Conservation (phyloP, 2,329 filamentous ascomycete species). For the Rugonectria rugulosa region DNA sequence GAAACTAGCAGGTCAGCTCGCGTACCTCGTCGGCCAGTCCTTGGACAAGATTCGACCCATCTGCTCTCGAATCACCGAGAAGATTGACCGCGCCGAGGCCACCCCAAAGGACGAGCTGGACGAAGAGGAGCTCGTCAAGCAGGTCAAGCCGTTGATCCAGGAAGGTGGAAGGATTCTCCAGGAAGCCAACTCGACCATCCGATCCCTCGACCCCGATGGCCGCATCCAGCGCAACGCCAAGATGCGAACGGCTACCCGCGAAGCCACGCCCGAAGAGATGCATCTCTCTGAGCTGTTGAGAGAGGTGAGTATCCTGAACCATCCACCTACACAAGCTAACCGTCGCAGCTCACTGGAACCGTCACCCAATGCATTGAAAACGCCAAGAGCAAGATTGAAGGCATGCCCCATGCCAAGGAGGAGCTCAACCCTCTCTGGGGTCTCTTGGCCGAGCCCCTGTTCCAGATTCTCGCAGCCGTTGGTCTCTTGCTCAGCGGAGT, state of each 20-base stretch:
- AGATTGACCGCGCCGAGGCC: conserved; percentile 81
- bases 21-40: conserved; percentile 75
- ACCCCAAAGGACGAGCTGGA: conserved; percentile 88
- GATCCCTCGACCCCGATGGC: conserved; percentile 88
- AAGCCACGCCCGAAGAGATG: conserved; percentile 74
- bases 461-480: conserved; percentile 92
- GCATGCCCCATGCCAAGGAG: conserved; percentile 95
- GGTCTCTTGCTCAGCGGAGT: conserved; percentile 85
- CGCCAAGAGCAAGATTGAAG: conserved; percentile 85
- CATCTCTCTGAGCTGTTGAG: conserved; percentile 85
- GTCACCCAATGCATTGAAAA: conserved; percentile 86
- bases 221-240: conserved; percentile 86
- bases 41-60: conserved; percentile 86
- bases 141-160: conserved; percentile 88
- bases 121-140: conserved; percentile 85
- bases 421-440: conserved; percentile 91
- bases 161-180: conserved; percentile 82
- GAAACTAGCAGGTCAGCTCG: conserved; percentile 81
- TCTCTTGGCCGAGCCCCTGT: conserved; percentile 81
- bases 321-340: no score
- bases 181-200: conserved; percentile 86
- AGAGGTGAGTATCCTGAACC: conserved; percentile 64
- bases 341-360: conserved; percentile 70
- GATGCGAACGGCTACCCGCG: conserved; percentile 77
- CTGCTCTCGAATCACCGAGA: conserved; percentile 85